phyloP scores from a whole-genome alignment of 768 basidiomycete species.

The Termitomyces heimii region DNA sequence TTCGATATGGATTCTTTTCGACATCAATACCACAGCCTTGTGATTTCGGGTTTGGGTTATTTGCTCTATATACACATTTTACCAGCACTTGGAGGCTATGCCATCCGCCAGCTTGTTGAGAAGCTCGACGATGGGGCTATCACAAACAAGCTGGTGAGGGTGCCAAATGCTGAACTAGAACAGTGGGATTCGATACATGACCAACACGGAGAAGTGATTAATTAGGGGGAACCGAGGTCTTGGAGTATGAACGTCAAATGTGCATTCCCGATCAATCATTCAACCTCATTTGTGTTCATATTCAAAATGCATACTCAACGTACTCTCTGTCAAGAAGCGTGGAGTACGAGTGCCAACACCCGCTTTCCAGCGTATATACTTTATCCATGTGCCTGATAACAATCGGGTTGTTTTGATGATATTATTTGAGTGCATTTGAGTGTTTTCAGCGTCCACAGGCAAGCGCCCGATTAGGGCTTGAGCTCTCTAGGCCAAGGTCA shows the following conservation, averaged over 20 bases:
- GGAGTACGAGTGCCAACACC: too few relatives aligned
- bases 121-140: slow-evolving; percentile 27
- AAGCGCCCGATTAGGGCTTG: too few relatives aligned
- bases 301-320: too few relatives aligned
- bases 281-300: neutral
- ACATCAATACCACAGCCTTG: slow-evolving; percentile 16
- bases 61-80: slow-evolving; percentile 32
- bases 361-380: too few relatives aligned
- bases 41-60: slow-evolving; percentile 24
- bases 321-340: too few relatives aligned
- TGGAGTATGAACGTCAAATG: neutral
- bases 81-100: slow-evolving; percentile 36
- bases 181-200: slow-evolving; percentile 31
- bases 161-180: slow-evolving; percentile 21
- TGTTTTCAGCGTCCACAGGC: too few relatives aligned
- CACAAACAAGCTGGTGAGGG: slow-evolving; percentile 24
- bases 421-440: too few relatives aligned
- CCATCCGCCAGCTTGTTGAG: slow-evolving; percentile 41
- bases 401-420: too few relatives aligned
- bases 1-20: neutral
- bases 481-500: too few relatives aligned
- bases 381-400: too few relatives aligned
- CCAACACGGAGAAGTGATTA: slow-evolving; percentile 24
- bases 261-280: neutral
- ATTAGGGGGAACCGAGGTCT: neutral